These are phyloP conservation scores for Penicillium desertorum DNA, from an alignment of 495 filamentous ascomycete species.

Conservation along the genomic window DNA sequence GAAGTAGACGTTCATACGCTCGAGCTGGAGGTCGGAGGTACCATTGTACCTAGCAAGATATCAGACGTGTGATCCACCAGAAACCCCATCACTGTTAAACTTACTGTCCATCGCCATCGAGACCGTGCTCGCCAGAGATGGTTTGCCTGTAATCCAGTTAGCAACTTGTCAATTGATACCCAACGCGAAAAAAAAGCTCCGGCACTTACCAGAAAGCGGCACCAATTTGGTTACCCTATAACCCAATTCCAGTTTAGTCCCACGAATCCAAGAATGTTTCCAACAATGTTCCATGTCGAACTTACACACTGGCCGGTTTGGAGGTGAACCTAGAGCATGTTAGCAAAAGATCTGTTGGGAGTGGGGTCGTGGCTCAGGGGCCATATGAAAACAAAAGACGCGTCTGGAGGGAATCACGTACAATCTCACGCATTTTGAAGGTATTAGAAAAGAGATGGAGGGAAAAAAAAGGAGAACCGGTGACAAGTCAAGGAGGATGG, in stretches of 20 bases:
- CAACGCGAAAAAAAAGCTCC: conserved; percentile 8
- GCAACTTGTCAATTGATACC: conserved; percentile 28
- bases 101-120: conserved; percentile 92
- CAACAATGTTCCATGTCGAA: conserved; percentile 23
- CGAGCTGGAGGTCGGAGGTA: conserved; percentile 95
- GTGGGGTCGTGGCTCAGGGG: conserved; percentile 49
- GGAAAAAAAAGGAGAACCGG: conserved; percentile 18
- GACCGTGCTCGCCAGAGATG: conserved; percentile 98
- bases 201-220: conserved; percentile 90
- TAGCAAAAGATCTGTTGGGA: conserved; percentile 34
- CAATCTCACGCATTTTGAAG: conserved; percentile 92
- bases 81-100: conserved; percentile 37
- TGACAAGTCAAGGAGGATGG: conserved; percentile 21
- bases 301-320: conserved; percentile 99
- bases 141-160: conserved; percentile 67
- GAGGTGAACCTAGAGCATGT: conserved; percentile 76
- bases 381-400: conserved; percentile 34
- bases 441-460: conserved; percentile 22
- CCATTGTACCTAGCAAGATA: conserved; percentile 78
- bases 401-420: conserved; percentile 54
- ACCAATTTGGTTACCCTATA: conserved; percentile 99
- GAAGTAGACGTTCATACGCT: conserved; percentile 99
- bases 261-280: conserved; percentile 10
- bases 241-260: conserved; percentile 33
- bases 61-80: conserved; percentile 28